Evolutionary conservation across 2,329 filamentous ascomycete species (phyloP).

Genomic region (Ophiostoma ips): DNA sequence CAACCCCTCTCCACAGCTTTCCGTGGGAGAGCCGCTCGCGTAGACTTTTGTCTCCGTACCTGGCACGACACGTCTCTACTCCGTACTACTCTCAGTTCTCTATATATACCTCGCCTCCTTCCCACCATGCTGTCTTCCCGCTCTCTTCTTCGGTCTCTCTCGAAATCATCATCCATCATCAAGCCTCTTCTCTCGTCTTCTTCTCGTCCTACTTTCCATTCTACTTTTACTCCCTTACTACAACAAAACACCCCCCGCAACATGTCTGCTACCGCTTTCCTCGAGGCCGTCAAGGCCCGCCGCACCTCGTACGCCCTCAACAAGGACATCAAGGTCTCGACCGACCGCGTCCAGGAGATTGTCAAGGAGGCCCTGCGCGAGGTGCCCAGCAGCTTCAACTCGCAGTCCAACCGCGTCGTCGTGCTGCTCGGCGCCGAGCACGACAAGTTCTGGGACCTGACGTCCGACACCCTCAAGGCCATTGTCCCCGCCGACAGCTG

Average conservation of each 20-base stretch:
- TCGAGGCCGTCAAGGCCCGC: slow-evolving; percentile 52
- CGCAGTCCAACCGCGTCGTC: slow-evolving; percentile 64
- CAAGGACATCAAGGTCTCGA: slow-evolving; percentile 46
- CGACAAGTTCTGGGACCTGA: slow-evolving; percentile 74
- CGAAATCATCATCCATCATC: background rate
- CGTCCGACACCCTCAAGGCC: slow-evolving; percentile 47
- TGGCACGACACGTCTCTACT: background rate
- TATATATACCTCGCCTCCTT: background rate
- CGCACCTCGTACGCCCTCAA: slow-evolving; percentile 55
- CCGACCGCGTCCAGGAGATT: slow-evolving; percentile 49
- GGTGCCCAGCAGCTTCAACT: slow-evolving; percentile 77
- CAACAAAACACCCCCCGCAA: slow-evolving; percentile 17
- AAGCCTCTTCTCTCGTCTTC: background rate
- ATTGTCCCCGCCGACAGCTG: slow-evolving; percentile 54
- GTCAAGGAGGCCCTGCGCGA: slow-evolving; percentile 50
- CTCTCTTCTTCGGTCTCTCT: background rate
- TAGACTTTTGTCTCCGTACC: background rate
- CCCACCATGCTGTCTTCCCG: slow-evolving; percentile 2
- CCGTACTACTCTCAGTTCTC: background rate
- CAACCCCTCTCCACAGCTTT: no score
- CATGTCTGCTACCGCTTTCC: slow-evolving; percentile 39
- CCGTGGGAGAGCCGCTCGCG: no score
- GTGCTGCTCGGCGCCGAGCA: slow-evolving; percentile 73
- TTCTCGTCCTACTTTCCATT: background rate
- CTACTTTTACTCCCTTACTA: slow-evolving; percentile 6